A percentile compares a stretch with the other conserved stretches of the same genome.
These are phyloP conservation scores for Vigna trinervia DNA, from an alignment of 306 rosid species.

Conservation along the genomic window DNA sequence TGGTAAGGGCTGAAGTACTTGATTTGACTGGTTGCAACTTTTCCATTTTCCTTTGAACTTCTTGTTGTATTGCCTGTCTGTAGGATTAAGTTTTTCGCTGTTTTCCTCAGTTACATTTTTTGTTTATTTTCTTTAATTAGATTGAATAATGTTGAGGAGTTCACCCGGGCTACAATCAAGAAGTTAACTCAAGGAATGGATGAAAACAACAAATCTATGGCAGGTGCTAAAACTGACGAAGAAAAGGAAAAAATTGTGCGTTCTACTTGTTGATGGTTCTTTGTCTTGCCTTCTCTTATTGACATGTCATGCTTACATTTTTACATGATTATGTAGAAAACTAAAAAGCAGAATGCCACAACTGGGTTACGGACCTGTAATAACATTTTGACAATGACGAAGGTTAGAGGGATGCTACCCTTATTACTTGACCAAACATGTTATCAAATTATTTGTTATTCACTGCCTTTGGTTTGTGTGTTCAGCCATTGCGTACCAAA, in stretches of 20 bases:
- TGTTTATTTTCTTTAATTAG: conserved; percentile 52
- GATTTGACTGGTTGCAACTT: conserved; percentile 33
- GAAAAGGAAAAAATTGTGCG: conserved; percentile 87
- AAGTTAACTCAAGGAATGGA: conserved; percentile 98
- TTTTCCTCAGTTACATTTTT: conserved; percentile 11
- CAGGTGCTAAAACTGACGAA: conserved; percentile 93
- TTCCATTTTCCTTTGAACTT: conserved; percentile 22
- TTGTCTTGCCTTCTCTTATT: conserved; percentile 19
- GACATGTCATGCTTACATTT: conserved; percentile 15
- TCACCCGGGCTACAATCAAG: conserved; percentile 90
- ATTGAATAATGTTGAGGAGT: conserved; percentile 85
- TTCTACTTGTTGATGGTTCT: conserved; percentile 37
- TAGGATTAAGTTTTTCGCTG: background rate
- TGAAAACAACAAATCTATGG: conserved; percentile 90
- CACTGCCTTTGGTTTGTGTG: conserved; percentile 30
- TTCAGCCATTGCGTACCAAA: conserved; percentile 64
- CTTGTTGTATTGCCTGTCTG: background rate
- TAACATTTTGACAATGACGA: conserved; percentile 88
- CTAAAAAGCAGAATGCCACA: conserved; percentile 90
- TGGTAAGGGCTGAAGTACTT: conserved; percentile 23
- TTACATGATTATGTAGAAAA: conserved; percentile 63
- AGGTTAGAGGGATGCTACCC: conserved; percentile 54
- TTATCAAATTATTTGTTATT: conserved; percentile 21
- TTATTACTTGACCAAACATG: background rate
- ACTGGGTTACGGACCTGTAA: conserved; percentile 95